Conservation (phyloP, 1,284 basidiomycete genomes). For the Cystobasidium slooffiae region DNA sequence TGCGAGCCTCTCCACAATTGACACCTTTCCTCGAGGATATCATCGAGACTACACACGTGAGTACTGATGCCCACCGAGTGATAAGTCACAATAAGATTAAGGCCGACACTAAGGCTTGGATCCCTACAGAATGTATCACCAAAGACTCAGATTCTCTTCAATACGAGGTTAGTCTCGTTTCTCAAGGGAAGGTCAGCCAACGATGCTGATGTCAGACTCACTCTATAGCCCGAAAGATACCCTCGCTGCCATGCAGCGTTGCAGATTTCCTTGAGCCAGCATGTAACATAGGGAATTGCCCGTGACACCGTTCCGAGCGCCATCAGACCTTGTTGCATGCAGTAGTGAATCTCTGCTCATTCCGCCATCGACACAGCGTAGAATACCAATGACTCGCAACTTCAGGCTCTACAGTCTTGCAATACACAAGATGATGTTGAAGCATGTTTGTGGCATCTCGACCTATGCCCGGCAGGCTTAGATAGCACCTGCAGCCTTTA, state of each 20-base stretch:
- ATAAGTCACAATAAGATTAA: not conserved
- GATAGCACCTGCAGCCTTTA: constrained; percentile 84
- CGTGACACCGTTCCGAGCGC: too few species aligned
- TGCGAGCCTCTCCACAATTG: constrained; percentile 13
- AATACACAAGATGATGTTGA: not conserved
- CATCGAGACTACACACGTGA: constrained; percentile 22
- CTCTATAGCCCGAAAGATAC: constrained; percentile 27
- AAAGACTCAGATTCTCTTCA: constrained; percentile 27
- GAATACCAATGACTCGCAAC: too few species aligned
- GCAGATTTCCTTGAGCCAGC: constrained; percentile 11
- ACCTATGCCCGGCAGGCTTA: constrained; percentile 46
- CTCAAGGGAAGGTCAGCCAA: not conserved
- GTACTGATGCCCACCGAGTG: too few species aligned
- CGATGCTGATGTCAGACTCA: not conserved
- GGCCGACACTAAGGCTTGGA: not conserved
- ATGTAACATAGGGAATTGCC: too few species aligned
- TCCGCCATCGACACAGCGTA: too few species aligned
- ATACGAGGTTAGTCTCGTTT: constrained; percentile 15
- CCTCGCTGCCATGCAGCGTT: constrained; percentile 14
- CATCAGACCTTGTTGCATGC: not conserved
- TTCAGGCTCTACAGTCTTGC: too few species aligned
- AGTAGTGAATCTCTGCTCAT: not conserved
- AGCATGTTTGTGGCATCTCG: not conserved
- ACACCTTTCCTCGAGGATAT: constrained; percentile 26
- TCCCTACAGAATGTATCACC: constrained; percentile 11